Evolutionary conservation across 805 yeast species (phyloP), one percentile per base, ranked within the genome.

Genomic region (Priceomyces medius): DNA sequence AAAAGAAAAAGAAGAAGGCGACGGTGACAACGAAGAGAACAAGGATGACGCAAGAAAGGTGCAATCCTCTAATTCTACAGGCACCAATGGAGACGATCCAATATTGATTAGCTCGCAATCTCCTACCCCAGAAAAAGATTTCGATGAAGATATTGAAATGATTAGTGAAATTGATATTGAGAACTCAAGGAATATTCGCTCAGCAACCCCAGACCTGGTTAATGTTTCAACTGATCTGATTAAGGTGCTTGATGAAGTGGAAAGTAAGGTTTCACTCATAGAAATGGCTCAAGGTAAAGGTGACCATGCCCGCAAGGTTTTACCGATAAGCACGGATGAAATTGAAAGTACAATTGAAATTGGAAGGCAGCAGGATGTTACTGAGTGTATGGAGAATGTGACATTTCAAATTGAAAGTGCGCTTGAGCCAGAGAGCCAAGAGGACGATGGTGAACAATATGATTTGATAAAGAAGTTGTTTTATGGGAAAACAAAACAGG

Each of bases 351-450:
- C 93, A 0, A 70, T 83, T 40, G 90, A 87, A 55, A 71, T 83
- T 55, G 96, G 97, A 2, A 73, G 95, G 49, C 99, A 93, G 59
- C 99, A 93, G 60, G 99, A 93, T 68, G 98, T 93, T 14, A 89
- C 97, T 0, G 99, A 93, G 59, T 91, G 98, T 61, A 89, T 91
- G 55, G 95, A 90, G 41, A 93, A 93, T 59, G 97, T 93, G 6
- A 71, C 90, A 10, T 86, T 84, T 48, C 98, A 91, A 59, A 68
- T 93, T 27, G 97, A 91, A 58, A 87, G 95, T 19, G 95, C 96
- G 0, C 73, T 86, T 43, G 80, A 76, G 38, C 95, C 96, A 0
- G 71, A 71, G 12, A 60, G 61, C 1, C 55, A 83, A 35, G 95
- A 85, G 38, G 61, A 59, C 4, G 74, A 89, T 52, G 76, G 80